Base-by-base conservation (phyloP, 306 rosid genomes). In the Benincasa hispida region DNA sequence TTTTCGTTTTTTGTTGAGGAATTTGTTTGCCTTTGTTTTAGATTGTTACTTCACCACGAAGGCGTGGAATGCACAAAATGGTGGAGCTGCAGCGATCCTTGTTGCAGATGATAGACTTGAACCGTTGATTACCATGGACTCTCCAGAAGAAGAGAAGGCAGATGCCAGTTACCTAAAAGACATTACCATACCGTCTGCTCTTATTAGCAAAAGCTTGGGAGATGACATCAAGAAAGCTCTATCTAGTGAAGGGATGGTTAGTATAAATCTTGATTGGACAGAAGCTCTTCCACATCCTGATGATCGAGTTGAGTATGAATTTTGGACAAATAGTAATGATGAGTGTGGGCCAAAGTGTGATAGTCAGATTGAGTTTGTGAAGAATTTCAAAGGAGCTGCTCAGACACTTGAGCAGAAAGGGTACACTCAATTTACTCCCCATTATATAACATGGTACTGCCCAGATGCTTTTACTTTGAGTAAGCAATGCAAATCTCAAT, bases 241-340 rank as follows among this genome's bases (percentile, higher is more conserved):
- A 57, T 79, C 86, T 28, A 76, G 80, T 21, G 82, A 87, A 56
- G 97, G 91, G 55, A 87, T 84, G 83, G 96, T 94, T 60, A 83
- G 81, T 82, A 82, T 94, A 10, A 91, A 91, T 78, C 97, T 94
- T 59, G 98, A 94, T 83, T 94, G 98, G 98, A 87, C 87, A 59
- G 98, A 94, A 85, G 89, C 98, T 80, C 97, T 94, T 83, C 98
- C 97, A 2, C 98, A 94, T 86, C 98, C 98, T 28, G 98, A 94
- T 55, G 96, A 94, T 37, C 91, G 98, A 59, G 98, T 94, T 60
- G 96, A 91, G 89, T 94, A 91, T 70, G 98, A 94, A 61, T 83
- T 94, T 34, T 94, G 98, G 98, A 91, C 98, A 22, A 94, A 91
- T 80, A 94, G 98, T 84, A 91, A 94, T 27, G 98, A 94, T 42